Base-by-base conservation (phyloP, 2,329 filamentous ascomycete genomes). In the Ascochyta fabae region DNA sequence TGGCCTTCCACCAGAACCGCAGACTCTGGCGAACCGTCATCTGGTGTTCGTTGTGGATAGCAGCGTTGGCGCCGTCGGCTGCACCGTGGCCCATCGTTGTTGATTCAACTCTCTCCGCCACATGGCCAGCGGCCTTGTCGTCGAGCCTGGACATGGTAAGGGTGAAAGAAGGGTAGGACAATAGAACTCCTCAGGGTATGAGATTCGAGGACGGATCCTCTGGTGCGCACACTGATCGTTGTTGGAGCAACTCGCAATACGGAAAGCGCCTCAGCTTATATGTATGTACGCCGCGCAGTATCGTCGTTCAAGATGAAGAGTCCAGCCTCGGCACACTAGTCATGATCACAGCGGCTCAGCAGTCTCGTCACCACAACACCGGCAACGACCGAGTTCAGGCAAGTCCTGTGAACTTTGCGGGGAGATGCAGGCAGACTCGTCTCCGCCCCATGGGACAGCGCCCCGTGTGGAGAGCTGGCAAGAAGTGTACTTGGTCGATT, bases 1-100 rank as follows among this genome's bases (percentile, higher is more conserved):
- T 87, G 19, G 91, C 92, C 78, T 95, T 93, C 58, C 90, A 91
- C 72, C 96, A 96, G 26, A 93, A 81, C 65, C 81, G 84, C 72
- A 96, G 80, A 53, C 90, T 91, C 78, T 95, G 85, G 66, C 83
- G 68, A 54, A 96, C 79, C 6, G 75, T 76, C 77, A 80, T 77
- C 26, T 78, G 76, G 60, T 78, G 77, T 52, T 77, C 77, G 36
- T 78, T 76, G 41, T 73, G 71, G 42, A 78, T 78, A 43, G 70
- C 72, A 13, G 54, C 45, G 29, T 57, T 64, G 47, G 65, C 66
- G 38, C 64, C 62, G 29, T 60, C 57, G 24, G 46, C 52, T 9
- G 46, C 42, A 33, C 60, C 26, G 48, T 64, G 42, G 34, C 52
- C 55, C 26, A 49, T 41, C 15, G 61, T 58, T 16, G 52, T 53